Conservation (phyloP, 192 early-diverging fungal genomes). For the Podila verticillata region DNA sequence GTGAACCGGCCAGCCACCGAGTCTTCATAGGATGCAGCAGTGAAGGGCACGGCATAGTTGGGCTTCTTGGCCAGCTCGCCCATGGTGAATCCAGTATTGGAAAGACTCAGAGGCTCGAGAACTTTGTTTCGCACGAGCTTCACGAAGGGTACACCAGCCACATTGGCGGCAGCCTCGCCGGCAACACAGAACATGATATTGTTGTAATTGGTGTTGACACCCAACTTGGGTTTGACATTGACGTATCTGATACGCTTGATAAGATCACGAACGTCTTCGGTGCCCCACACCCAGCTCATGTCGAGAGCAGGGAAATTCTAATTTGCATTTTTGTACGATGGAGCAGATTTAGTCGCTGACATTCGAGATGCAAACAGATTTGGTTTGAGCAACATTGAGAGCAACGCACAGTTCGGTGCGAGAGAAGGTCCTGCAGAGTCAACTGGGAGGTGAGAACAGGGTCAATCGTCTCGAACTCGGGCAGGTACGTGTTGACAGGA, state of each 20-base stretch:
- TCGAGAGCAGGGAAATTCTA: not conserved
- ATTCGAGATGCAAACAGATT: not conserved
- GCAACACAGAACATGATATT: constrained; percentile 23
- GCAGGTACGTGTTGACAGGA: constrained; percentile 22
- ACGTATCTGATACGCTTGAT: constrained; percentile 20
- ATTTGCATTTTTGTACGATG: not conserved
- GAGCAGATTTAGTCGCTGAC: not conserved
- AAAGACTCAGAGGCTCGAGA: constrained; percentile 12
- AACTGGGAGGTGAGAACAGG: constrained; percentile 16
- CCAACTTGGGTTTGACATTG: not conserved
- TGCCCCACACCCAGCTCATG: constrained; percentile 1
- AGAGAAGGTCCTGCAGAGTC: constrained; percentile 23
- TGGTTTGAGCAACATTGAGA: not conserved
- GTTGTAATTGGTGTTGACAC: constrained; percentile 3
- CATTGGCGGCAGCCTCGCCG: constrained; percentile 33
- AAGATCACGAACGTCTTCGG: constrained; percentile 2
- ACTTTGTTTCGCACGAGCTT: constrained; percentile 11
- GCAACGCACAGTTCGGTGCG: constrained; percentile 30
- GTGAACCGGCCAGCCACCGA: constrained; percentile 11
- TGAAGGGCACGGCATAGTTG: constrained; percentile 16
- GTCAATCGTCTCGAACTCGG: constrained; percentile 10
- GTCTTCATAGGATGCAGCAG: constrained; percentile 21
- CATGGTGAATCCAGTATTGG: constrained; percentile 18
- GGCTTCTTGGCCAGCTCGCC: constrained; percentile 20
- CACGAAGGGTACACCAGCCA: constrained; percentile 12